phyloP scores from a whole-genome alignment of 2,329 filamentous ascomycete genomes.

The Claviceps purpurea region DNA sequence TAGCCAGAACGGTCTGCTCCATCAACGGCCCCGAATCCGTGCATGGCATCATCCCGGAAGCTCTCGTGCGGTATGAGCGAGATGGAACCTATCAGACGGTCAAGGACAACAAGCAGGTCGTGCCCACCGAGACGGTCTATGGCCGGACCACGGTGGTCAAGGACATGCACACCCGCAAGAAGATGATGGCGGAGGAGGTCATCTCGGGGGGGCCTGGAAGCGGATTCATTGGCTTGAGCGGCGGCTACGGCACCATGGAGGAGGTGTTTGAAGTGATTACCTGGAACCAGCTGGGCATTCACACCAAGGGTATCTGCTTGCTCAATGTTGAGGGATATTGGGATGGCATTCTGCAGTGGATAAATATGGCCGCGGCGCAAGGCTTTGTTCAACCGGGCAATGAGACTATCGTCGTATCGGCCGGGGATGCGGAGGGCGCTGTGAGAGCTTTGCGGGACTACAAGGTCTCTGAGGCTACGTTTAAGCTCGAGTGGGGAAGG shows the following conservation, averaged over 20 bases:
- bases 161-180: slow-evolving; percentile 95
- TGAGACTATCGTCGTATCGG: slow-evolving; percentile 66
- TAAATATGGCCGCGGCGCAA: slow-evolving; percentile 57
- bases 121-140: slow-evolving; percentile 54
- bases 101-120: slow-evolving; percentile 34
- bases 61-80: slow-evolving; percentile 68
- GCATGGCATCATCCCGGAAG: slow-evolving; percentile 85
- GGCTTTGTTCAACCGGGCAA: slow-evolving; percentile 66
- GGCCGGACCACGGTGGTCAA: slow-evolving; percentile 77
- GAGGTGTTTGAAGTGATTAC: slow-evolving; percentile 85
- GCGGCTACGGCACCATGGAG: slow-evolving; percentile 90
- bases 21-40: slow-evolving; percentile 70
- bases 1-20: slow-evolving; percentile 73
- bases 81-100: slow-evolving; percentile 39
- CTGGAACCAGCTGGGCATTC: slow-evolving; percentile 96
- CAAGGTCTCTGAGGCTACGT: slow-evolving; percentile 58
- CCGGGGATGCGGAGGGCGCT: slow-evolving; percentile 57
- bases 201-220: slow-evolving; percentile 67
- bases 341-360: slow-evolving; percentile 74
- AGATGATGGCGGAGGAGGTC: slow-evolving; percentile 83
- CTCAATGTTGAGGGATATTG: slow-evolving; percentile 87
- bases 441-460: slow-evolving; percentile 60
- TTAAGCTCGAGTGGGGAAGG: slow-evolving; percentile 70
- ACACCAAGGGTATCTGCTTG: slow-evolving; percentile 63
- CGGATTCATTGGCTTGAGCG: slow-evolving; percentile 78